phyloP scores from a whole-genome alignment of 371 early-diverging fungal genomes.

The Actinomortierella ambigua region DNA sequence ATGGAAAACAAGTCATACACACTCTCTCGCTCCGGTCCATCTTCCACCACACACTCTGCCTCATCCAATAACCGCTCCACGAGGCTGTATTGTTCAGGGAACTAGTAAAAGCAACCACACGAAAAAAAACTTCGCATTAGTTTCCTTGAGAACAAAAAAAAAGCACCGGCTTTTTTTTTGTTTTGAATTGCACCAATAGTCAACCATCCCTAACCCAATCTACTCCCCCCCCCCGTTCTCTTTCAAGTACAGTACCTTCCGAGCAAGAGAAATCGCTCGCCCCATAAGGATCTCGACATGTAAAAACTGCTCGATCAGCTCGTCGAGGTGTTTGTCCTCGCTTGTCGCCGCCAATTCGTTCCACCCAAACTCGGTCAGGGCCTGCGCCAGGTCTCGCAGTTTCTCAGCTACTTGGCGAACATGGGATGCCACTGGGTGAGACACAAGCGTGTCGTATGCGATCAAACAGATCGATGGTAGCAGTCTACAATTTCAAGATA shows the following conservation, averaged over 20 bases:
- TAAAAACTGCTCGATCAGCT: conserved; percentile 55
- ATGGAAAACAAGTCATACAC: conserved; percentile 64
- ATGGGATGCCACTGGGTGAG: conserved; percentile 63
- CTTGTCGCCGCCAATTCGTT: conserved; percentile 46
- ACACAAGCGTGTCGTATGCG: conserved; percentile 75
- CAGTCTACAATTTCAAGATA: conserved; percentile 48
- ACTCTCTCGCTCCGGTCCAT: conserved; percentile 64
- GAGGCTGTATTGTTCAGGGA: conserved; percentile 72
- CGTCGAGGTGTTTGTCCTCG: conserved; percentile 49
- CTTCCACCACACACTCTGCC: conserved; percentile 54
- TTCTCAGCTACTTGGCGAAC: conserved; percentile 53
- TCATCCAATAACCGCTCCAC: conserved; percentile 61
- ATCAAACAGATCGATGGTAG: conserved; percentile 76
- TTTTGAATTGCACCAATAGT: too few relatives aligned
- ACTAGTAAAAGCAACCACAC: conserved; percentile 33
- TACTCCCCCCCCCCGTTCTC: neutral
- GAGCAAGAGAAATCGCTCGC: conserved; percentile 65
- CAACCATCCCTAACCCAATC: neutral
- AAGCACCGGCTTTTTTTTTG: too few relatives aligned
- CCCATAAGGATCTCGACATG: conserved; percentile 65
- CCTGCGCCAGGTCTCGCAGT: conserved; percentile 52
- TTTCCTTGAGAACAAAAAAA: conserved; percentile 4
- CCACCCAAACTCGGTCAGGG: conserved; percentile 58
- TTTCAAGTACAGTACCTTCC: conserved; percentile 51
- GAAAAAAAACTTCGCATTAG: conserved; percentile 6